A percentile compares a stretch with the other conserved stretches of the same genome.
Conservation (phyloP, 2,329 filamentous ascomycete species). For the Cladosporium austrohemisphaericum region DNA sequence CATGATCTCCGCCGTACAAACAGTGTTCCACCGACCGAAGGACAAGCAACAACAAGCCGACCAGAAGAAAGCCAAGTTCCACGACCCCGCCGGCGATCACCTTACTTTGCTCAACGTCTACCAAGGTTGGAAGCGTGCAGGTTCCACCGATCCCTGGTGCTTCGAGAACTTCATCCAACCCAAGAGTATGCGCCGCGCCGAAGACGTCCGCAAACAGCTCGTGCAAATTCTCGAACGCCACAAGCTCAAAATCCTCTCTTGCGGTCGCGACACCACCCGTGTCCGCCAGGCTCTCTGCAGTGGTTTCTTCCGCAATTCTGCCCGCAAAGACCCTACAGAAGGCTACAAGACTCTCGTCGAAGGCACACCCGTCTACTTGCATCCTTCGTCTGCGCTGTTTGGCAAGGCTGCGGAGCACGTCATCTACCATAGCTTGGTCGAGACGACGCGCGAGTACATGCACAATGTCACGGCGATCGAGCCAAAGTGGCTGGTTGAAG, state of each 20-base stretch:
- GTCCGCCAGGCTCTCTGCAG: conserved; percentile 85
- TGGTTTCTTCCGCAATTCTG: conserved; percentile 93
- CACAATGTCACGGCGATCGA: conserved; percentile 89
- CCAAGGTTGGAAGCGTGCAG: conserved; percentile 88
- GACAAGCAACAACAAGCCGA: conserved; percentile 96
- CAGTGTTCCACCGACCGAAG: conserved; percentile 90
- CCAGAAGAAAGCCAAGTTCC: conserved; percentile 96
- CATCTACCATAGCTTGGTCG: conserved; percentile 83
- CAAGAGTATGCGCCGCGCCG: conserved; percentile 78
- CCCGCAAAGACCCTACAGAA: conserved; percentile 91
- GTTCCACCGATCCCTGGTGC: conserved; percentile 85
- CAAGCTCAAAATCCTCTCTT: conserved; percentile 75
- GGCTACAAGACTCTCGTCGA: conserved; percentile 98
- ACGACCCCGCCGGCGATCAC: conserved; percentile 91
- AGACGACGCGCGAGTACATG: conserved; percentile 98
- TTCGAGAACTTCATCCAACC: conserved; percentile 98
- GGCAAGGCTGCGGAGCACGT: conserved; percentile 96
- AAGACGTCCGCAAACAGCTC: conserved; percentile 89
- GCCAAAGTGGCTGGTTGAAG: conserved; percentile 89
- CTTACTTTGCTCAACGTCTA: conserved; percentile 94
- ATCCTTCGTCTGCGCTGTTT: conserved; percentile 86
- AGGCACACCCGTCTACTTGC: conserved; percentile 89
- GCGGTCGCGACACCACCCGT: conserved; percentile 79
- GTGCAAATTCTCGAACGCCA: conserved; percentile 93
- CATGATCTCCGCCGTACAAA: conserved; percentile 78